Base-by-base conservation (phyloP, 2,329 filamentous ascomycete species). In the Botrytis deweyae region DNA sequence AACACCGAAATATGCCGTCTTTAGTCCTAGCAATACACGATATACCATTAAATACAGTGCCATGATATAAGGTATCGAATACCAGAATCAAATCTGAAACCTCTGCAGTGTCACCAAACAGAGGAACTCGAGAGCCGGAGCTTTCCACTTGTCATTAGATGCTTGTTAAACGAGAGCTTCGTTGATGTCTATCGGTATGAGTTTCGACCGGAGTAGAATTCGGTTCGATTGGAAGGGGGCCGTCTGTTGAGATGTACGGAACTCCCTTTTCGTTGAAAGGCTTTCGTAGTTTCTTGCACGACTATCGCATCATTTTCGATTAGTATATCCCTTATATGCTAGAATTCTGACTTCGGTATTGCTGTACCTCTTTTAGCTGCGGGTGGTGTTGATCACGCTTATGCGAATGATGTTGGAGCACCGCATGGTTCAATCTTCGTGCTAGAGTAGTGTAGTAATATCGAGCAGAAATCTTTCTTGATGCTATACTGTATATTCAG, bases 1-100 rank as follows among this genome's bases (percentile, higher is more conserved):
- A 1, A 58, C 3, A 29, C 6, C 52, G 0, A 3, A 8, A 0
- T 9, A 58, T 18, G 7, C 3, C 3, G 0, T 12, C 3, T 4
- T 18, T 29, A 3, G n/a, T 58, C n/a, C 4, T 6, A 0, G 3
- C 16, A 7, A 18, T 29, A 1, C 3, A 2, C 14, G 3, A 18
- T n/a, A 16, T n/a, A 3, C 9, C 12, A 55, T n/a, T 3, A 7
- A 4, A 9, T 0, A 14, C 5, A 16, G 0, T 7, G 25, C 12
- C 8, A 9, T 16, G 14, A 29, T 4, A 33, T 58, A 0, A 5
- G 1, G 1, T 29, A 0, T 16, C 16, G 14, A 33, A 58, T 18
- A 18, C 3, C n/a, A 8, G 3, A 58, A 58, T 18, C 7, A 14
- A 29, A 29, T 3, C 7, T 58, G 14, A 58, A 18, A 18, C 0